Base-by-base conservation (phyloP, 305 asterid genomes). In the Fraxinus baroniana region DNA sequence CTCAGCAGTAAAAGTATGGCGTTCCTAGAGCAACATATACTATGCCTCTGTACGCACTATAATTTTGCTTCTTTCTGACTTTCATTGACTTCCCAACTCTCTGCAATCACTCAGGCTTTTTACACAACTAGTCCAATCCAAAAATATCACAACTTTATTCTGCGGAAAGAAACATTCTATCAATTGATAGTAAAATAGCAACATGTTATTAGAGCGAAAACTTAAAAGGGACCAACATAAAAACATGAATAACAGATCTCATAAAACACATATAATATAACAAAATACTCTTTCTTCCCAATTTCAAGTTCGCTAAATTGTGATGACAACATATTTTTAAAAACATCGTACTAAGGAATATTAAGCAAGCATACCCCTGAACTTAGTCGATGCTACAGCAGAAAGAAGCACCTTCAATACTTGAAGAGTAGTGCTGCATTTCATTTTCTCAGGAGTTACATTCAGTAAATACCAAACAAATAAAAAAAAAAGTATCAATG, bases 361-460 rank as follows among this genome's bases (percentile, higher is more conserved):
- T 74, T 73, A 70, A 77, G 74, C 78, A 35, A 78, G 82, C 91
- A 80, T 84, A 97, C 99, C 99, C 90, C 98, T 93, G 88, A 97
- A 90, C 87, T 91, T 95, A 78, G 93, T 78, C 17, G 99, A 97
- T 83, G 99, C 93, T 80, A 95, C 97, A 81, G 97, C 97, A 78
- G 98, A 95, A 84, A 97, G 97, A 86, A 95, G 97, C 86, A 95
- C 99, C 91, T 97, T 97, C 88, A 97, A 87, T 49, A 97, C 98
- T 92, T 97, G 98, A 86, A 97, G 99, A 82, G 94, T 89, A 13
- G 99, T 97, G 84, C 99, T 97, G 98, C 91, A 89, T 78, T 85
- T 84, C 81, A 87, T 81, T 85, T 79, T 39, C 77, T 76, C 77
- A 85, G 73, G 81, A 44, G 80, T 86, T 87, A 91, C 68, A 83